Conservation (phyloP, 2,329 filamentous ascomycete species). For the Tolypocladium nubicola region DNA sequence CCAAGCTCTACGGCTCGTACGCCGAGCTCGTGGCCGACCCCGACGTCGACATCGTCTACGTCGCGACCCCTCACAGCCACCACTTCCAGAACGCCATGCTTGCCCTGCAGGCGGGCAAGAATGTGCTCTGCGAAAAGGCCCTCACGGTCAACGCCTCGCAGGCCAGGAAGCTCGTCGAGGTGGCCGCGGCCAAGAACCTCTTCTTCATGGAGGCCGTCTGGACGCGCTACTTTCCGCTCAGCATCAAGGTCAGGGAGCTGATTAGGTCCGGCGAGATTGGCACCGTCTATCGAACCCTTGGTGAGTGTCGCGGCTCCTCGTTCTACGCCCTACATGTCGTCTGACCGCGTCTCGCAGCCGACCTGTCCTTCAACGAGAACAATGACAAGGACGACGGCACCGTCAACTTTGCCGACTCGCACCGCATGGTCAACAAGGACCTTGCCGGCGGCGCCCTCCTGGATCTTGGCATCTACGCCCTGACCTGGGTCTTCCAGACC, state of each 20-base stretch:
- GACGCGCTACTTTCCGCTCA: slow-evolving; percentile 82
- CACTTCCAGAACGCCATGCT: slow-evolving; percentile 88
- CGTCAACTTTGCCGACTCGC: slow-evolving; percentile 45
- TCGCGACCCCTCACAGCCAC: slow-evolving; percentile 84
- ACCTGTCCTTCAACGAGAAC: slow-evolving; percentile 51
- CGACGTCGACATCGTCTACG: slow-evolving; percentile 76
- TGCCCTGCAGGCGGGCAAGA: slow-evolving; percentile 73
- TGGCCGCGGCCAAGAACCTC: slow-evolving; percentile 60
- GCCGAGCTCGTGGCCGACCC: slow-evolving; percentile 68
- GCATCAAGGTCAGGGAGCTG: slow-evolving; percentile 62
- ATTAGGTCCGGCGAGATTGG: slow-evolving; percentile 45
- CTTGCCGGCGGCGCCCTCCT: slow-evolving; percentile 75
- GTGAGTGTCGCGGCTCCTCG: slow-evolving; percentile 20
- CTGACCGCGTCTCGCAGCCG: slow-evolving; percentile 27
- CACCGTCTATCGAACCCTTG: slow-evolving; percentile 47
- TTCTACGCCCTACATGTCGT: background rate
- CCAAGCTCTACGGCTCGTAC: slow-evolving; percentile 71
- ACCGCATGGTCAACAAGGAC: slow-evolving; percentile 74
- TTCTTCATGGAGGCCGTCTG: slow-evolving; percentile 84
- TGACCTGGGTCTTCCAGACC: slow-evolving; percentile 87
- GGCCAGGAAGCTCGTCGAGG: slow-evolving; percentile 58
- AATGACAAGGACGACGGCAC: slow-evolving; percentile 37
- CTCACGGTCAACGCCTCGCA: slow-evolving; percentile 78
- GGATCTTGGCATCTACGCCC: slow-evolving; percentile 77
- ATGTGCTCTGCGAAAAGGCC: slow-evolving; percentile 85